phyloP scores from a whole-genome alignment of 306 rosid species.

The Prosopis cineraria region DNA sequence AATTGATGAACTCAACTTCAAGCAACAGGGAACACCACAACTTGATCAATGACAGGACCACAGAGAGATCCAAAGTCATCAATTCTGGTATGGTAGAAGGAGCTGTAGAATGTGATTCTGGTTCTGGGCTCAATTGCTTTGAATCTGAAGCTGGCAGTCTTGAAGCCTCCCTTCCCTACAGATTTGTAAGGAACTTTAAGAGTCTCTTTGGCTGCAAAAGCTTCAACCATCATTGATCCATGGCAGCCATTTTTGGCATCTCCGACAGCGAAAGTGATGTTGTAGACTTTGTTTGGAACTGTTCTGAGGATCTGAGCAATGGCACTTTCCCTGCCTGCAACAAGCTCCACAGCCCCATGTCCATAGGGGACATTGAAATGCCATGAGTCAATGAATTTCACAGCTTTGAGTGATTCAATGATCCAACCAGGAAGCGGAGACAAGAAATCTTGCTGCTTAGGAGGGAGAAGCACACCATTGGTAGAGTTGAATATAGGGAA shows the following conservation, averaged over 20 bases:
- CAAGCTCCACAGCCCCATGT: conserved; percentile 72
- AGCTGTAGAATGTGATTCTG: conserved; percentile 88
- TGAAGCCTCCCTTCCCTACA: conserved; percentile 71
- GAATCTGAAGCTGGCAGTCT: conserved; percentile 62
- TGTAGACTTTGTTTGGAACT: conserved; percentile 57
- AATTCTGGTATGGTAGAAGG: conserved; percentile 79
- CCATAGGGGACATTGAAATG: conserved; percentile 57
- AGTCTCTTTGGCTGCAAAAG: conserved; percentile 77
- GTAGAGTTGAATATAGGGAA: conserved; percentile 73
- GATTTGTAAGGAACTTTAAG: conserved; percentile 80
- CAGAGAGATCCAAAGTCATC: conserved; percentile 89
- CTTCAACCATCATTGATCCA: conserved; percentile 94
- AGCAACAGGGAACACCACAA: conserved; percentile 53
- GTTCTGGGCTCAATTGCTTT: conserved; percentile 66
- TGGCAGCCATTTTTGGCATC: conserved; percentile 93
- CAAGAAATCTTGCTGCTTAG: conserved; percentile 72
- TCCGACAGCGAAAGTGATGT: conserved; percentile 68
- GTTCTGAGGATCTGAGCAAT: conserved; percentile 84
- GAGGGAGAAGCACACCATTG: conserved; percentile 87
- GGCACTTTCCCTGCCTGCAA: conserved; percentile 92
- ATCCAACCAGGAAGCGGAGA: conserved; percentile 98
- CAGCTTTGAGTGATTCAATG: conserved; percentile 86
- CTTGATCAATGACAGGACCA: conserved; percentile 86
- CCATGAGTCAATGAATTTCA: conserved; percentile 68
- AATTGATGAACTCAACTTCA: conserved; percentile 25